Evolutionary conservation across 108 stramenopile species (phyloP).

Genomic region (Cyclotella cryptica): DNA sequence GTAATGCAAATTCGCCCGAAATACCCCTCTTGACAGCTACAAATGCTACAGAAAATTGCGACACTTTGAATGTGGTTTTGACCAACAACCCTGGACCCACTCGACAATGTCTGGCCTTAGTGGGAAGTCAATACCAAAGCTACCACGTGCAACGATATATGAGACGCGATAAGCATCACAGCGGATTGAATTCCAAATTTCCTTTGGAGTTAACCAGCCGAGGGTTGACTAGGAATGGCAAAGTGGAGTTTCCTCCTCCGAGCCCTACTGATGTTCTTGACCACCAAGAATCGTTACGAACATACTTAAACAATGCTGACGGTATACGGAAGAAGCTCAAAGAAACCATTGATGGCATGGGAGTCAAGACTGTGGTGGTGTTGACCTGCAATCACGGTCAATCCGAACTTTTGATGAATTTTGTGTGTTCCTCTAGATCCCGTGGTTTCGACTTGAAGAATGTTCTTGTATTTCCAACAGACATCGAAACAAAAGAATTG

Average conservation of each 20-base stretch:
- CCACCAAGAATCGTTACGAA: slow-evolving; percentile 29
- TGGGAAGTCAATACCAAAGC: slow-evolving; percentile 48
- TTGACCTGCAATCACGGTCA: slow-evolving; percentile 53
- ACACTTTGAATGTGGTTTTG: slow-evolving; percentile 51
- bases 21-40: slow-evolving; percentile 33
- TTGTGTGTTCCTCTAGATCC: slow-evolving; percentile 47
- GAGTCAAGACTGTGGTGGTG: slow-evolving; percentile 30
- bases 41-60: slow-evolving; percentile 53
- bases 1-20: slow-evolving; percentile 13
- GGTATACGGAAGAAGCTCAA: slow-evolving; percentile 26
- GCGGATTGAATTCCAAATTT: slow-evolving; percentile 28
- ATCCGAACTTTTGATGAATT: slow-evolving; percentile 55
- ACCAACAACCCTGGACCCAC: slow-evolving; percentile 35
- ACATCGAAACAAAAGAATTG: slow-evolving; percentile 50
- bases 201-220: slow-evolving; percentile 40
- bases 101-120: slow-evolving; percentile 38
- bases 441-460: slow-evolving; percentile 48
- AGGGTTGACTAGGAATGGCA: slow-evolving; percentile 40
- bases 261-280: not conserved
- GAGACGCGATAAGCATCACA: slow-evolving; percentile 14
- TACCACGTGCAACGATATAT: slow-evolving; percentile 55
- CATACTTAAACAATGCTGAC: slow-evolving; percentile 33
- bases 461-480: slow-evolving; percentile 58
- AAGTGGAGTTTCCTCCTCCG: slow-evolving; percentile 34
- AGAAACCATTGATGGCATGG: slow-evolving; percentile 27